These are phyloP conservation scores for Ochromonas danica DNA, from an alignment of 108 stramenopile species.

Conservation along the genomic window DNA sequence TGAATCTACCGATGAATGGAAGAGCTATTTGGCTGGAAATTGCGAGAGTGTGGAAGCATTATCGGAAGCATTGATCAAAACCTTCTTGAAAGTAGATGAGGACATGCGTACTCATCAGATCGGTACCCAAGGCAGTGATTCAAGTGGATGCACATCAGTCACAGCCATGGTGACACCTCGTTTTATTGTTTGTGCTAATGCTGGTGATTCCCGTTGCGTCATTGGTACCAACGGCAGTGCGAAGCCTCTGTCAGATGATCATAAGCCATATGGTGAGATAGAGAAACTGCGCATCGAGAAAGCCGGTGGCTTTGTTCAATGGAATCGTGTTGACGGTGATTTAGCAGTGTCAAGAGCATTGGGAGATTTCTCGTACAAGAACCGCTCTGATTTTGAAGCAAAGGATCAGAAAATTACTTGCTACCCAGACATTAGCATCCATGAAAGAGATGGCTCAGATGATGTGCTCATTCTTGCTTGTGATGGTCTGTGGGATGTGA, in stretches of 20 bases:
- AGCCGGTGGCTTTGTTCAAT: conserved; percentile 53
- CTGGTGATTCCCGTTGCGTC: conserved; percentile 35
- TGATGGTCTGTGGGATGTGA: conserved; percentile 37
- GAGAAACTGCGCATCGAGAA: conserved; percentile 47
- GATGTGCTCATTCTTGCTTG: conserved; percentile 34
- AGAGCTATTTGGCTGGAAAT: neutral
- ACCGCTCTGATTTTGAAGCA: conserved; percentile 59
- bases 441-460: neutral
- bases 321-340: conserved; percentile 82
- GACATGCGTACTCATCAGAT: conserved; percentile 4
- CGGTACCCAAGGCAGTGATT: neutral
- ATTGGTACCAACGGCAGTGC: neutral
- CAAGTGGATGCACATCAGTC: conserved; percentile 26
- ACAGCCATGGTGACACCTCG: conserved; percentile 24
- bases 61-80: neutral
- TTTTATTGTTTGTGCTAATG: conserved; percentile 31
- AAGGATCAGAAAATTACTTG: conserved; percentile 65
- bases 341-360: conserved; percentile 80
- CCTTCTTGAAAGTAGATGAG: conserved; percentile 21
- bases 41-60: neutral
- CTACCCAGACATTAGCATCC: conserved; percentile 20
- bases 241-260: conserved; percentile 37
- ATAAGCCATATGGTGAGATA: conserved; percentile 48
- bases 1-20: conserved; percentile 9
- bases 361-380: conserved; percentile 84